Conservation (phyloP, 2,329 filamentous ascomycete genomes). For the Fusarium stilboides region DNA sequence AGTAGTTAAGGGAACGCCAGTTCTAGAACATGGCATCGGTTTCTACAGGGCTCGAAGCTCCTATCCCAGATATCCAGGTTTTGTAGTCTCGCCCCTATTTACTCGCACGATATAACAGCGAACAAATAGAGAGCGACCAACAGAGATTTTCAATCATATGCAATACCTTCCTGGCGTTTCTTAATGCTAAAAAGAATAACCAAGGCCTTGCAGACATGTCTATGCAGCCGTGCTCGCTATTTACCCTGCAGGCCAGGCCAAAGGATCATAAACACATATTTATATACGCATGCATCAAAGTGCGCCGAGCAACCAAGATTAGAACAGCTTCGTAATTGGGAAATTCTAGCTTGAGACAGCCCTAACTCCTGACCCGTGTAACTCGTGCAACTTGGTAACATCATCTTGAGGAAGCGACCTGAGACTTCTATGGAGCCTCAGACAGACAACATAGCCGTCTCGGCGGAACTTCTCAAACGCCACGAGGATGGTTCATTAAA, state of each 20-base stretch:
- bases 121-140: background rate
- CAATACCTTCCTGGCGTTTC: background rate
- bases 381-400: constrained; percentile 23
- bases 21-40: background rate
- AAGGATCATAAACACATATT: background rate
- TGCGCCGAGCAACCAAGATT: background rate
- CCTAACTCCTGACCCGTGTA: constrained; percentile 2
- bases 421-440: constrained; percentile 21
- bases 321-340: background rate
- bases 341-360: constrained; percentile 35
- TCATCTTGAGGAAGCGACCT: constrained; percentile 14
- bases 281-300: background rate
- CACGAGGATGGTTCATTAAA: background rate
- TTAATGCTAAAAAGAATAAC: too few relatives aligned
- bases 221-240: background rate
- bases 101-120: too few relatives aligned
- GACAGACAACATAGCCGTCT: constrained; percentile 4
- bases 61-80: background rate
- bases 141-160: background rate
- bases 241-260: background rate
- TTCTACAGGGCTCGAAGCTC: background rate
- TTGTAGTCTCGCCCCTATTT: background rate
- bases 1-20: background rate
- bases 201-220: background rate
- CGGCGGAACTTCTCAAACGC: background rate